Conservation (phyloP, 2,329 filamentous ascomycete genomes). For the Alternaria infectoria region DNA sequence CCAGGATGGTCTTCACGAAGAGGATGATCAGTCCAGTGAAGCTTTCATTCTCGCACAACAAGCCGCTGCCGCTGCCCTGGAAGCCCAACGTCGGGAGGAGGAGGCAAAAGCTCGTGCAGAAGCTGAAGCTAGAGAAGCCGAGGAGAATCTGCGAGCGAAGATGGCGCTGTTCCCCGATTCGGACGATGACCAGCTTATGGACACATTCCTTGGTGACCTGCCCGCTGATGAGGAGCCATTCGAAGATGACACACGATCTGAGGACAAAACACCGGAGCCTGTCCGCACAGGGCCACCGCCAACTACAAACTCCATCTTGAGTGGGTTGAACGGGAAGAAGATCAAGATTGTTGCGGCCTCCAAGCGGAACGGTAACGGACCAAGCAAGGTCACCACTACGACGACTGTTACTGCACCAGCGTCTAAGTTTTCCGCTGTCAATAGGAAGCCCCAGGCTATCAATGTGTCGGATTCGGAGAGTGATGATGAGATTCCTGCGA, state of each 20-base stretch:
- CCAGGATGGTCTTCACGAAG: slow-evolving; percentile 36
- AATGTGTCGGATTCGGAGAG: slow-evolving; percentile 37
- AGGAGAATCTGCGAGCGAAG: slow-evolving; percentile 46
- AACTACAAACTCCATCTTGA: slow-evolving; percentile 37
- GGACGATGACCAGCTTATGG: slow-evolving; percentile 32
- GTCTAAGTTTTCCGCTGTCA: slow-evolving; percentile 26
- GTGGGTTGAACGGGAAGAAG: slow-evolving; percentile 42
- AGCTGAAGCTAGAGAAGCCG: slow-evolving; percentile 35
- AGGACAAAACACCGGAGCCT: slow-evolving; percentile 4
- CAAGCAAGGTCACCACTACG: slow-evolving; percentile 20
- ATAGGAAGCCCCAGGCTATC: slow-evolving; percentile 24
- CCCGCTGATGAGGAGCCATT: slow-evolving; percentile 27
- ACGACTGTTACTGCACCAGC: slow-evolving; percentile 14
- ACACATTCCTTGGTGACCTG: slow-evolving; percentile 36
- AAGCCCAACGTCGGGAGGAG: slow-evolving; percentile 30
- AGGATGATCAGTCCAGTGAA: slow-evolving; percentile 36
- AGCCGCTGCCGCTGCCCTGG: slow-evolving; percentile 31
- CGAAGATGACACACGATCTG: slow-evolving; percentile 9
- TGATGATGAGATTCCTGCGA: slow-evolving; percentile 44
- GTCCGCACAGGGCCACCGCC: slow-evolving; percentile 20
- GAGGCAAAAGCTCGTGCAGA: slow-evolving; percentile 25
- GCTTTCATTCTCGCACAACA: slow-evolving; percentile 34
- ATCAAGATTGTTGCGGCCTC: slow-evolving; percentile 42
- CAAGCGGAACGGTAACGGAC: slow-evolving; percentile 21
- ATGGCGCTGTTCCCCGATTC: slow-evolving; percentile 42